Evolutionary conservation across 1,284 basidiomycete species (phyloP).

Genomic region (Ustilago shanxiensis): DNA sequence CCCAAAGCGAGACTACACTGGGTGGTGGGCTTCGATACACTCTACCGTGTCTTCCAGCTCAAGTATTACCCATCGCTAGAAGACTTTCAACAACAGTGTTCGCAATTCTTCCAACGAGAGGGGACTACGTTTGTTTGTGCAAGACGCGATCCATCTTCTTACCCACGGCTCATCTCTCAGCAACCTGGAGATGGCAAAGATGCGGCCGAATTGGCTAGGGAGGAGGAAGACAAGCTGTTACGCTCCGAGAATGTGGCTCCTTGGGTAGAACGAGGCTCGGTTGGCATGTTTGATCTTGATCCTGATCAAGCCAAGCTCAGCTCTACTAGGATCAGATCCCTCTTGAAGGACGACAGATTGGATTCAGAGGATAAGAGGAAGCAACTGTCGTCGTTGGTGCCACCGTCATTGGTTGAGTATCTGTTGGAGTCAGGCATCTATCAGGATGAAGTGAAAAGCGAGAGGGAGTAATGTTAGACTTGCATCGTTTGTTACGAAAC

Average conservation of each 20-base stretch:
- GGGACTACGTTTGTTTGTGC: constrained; percentile 76
- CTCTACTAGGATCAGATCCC: constrained; percentile 49
- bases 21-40: constrained; percentile 87
- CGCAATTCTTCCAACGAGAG: constrained; percentile 76
- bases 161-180: constrained; percentile 14
- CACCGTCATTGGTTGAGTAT: constrained; percentile 49
- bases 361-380: constrained; percentile 11
- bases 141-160: constrained; percentile 41
- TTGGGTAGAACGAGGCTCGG: constrained; percentile 43
- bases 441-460: constrained; percentile 2
- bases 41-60: constrained; percentile 83
- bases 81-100: constrained; percentile 75
- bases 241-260: constrained; percentile 26
- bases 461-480: constrained; percentile 14
- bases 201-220: constrained; percentile 12
- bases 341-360: constrained; percentile 23
- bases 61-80: constrained; percentile 78
- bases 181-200: neutral
- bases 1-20: constrained; percentile 74
- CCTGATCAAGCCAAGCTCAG: constrained; percentile 40
- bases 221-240: constrained; percentile 41
- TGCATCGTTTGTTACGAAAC: neutral
- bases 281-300: constrained; percentile 52
- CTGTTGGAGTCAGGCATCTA: constrained; percentile 45
- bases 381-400: constrained; percentile 37